A percentile compares a stretch with the other conserved stretches of the same genome.
Evolutionary conservation across 106 monocot species (phyloP).

Genomic region (Platanthera guangdongensis): DNA sequence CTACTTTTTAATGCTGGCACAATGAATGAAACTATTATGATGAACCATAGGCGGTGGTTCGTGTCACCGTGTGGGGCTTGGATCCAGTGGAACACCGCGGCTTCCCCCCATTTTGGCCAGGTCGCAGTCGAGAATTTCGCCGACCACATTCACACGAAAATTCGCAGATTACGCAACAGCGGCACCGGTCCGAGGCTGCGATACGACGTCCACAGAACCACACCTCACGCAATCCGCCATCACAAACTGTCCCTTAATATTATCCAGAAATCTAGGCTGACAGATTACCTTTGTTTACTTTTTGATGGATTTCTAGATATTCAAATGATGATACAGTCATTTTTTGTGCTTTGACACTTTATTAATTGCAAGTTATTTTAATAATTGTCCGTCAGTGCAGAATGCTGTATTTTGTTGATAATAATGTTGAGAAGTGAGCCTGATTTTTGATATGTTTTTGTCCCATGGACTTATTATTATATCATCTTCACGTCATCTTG

Average conservation of each 20-base stretch:
- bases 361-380: too few relatives aligned
- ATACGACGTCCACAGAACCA: too few relatives aligned
- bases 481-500: background rate
- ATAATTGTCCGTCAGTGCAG: background rate
- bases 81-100: too few relatives aligned
- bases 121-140: too few relatives aligned
- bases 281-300: background rate
- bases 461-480: background rate
- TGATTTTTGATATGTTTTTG: background rate
- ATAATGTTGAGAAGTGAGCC: background rate
- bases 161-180: too few relatives aligned
- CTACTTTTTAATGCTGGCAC: background rate
- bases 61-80: too few relatives aligned
- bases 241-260: background rate
- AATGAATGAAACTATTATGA: background rate
- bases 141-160: too few relatives aligned
- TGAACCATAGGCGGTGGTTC: background rate
- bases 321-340: background rate
- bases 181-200: too few relatives aligned
- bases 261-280: background rate
- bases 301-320: background rate
- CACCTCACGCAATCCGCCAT: too few relatives aligned
- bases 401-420: background rate
- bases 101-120: too few relatives aligned
- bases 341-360: background rate